These are phyloP conservation scores for Phytophthora tentaculata DNA, from an alignment of 352 stramenopile genomes.

Conservation along the genomic window DNA sequence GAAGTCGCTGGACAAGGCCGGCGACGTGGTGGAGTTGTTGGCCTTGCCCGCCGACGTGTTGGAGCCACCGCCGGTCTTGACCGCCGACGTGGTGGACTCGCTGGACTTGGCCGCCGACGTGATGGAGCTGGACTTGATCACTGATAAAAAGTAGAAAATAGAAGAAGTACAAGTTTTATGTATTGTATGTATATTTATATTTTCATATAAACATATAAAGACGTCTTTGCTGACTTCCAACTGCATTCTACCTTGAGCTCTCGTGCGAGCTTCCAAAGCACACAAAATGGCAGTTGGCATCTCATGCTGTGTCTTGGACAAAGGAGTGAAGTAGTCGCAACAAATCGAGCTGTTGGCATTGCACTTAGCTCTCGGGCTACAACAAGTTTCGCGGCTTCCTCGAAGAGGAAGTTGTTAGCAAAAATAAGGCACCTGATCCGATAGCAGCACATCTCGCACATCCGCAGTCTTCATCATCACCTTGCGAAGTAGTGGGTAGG, in stretches of 20 bases:
- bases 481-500: constrained; percentile 1
- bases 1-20: too few relatives aligned
- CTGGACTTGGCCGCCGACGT: too few relatives aligned
- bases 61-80: too few relatives aligned
- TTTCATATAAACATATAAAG: neutral
- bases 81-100: too few relatives aligned
- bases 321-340: neutral
- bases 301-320: neutral
- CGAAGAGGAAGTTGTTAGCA: constrained; percentile 14
- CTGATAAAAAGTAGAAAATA: too few relatives aligned
- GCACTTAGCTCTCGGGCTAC: constrained; percentile 4
- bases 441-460: constrained; percentile 3
- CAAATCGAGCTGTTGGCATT: constrained; percentile 2
- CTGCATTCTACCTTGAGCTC: neutral
- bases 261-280: neutral
- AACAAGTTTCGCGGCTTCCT: constrained; percentile 6
- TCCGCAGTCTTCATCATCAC: neutral
- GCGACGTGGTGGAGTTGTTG: too few relatives aligned
- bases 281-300: neutral
- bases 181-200: neutral
- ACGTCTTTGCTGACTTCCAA: neutral
- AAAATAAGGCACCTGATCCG: constrained; percentile 1
- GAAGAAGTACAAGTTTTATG: too few relatives aligned
- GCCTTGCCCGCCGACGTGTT: too few relatives aligned
- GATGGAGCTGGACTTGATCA: too few relatives aligned